Conservation (phyloP, 176 grass and related monocot species). For the Carex kokanica region DNA sequence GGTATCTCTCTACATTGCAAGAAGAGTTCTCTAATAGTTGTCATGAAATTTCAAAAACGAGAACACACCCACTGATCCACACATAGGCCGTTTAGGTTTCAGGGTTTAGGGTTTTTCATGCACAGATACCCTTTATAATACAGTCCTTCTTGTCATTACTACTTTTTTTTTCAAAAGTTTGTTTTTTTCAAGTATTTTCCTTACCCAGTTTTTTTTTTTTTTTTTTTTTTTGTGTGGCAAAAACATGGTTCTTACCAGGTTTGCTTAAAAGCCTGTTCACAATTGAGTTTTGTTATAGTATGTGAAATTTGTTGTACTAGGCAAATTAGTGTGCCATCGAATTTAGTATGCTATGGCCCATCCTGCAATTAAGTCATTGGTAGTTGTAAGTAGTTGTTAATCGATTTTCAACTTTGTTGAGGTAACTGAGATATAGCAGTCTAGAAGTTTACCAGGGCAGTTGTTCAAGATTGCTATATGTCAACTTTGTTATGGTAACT, state of each 20-base stretch:
- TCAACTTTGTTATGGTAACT: background rate
- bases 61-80: no score
- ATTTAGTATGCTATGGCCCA: background rate
- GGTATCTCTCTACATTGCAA: constrained; percentile 28
- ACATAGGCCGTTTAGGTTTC: background rate
- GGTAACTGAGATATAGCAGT: background rate
- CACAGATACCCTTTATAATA: background rate
- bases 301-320: background rate
- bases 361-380: background rate
- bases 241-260: background rate
- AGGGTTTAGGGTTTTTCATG: background rate
- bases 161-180: no score
- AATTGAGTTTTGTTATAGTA: background rate
- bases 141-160: background rate
- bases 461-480: constrained; percentile 1
- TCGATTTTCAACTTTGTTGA: background rate
- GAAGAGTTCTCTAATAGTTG: background rate
- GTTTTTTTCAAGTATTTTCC: background rate
- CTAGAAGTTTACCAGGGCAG: background rate
- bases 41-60: background rate
- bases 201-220: background rate
- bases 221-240: background rate
- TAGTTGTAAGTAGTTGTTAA: background rate
- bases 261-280: background rate
- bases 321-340: background rate